These are phyloP conservation scores for Ambrosia hybrid DNA, from an alignment of 140 eudicot species.

Conservation along the genomic window DNA sequence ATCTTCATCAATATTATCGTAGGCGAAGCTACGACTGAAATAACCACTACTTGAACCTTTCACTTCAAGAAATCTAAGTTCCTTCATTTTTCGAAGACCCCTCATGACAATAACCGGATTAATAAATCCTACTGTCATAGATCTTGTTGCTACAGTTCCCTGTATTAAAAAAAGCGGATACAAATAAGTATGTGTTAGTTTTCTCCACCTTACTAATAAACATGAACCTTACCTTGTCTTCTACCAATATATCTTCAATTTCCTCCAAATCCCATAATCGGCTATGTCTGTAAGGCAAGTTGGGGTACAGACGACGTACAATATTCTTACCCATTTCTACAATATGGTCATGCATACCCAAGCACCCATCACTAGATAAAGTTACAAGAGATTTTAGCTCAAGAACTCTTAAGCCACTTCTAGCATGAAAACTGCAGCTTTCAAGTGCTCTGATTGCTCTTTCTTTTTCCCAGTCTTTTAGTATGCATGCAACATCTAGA, in stretches of 20 bases:
- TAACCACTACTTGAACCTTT: not conserved
- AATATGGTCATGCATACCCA: slow-evolving; percentile 36
- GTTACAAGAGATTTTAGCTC: slow-evolving; percentile 23
- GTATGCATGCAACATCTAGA: slow-evolving; percentile 27
- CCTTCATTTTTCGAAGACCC: not conserved
- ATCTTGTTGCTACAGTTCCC: not conserved
- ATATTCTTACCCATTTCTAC: slow-evolving; percentile 35
- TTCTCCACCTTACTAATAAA: not conserved
- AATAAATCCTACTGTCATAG: too few species aligned
- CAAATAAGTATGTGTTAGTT: not conserved
- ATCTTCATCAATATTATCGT: too few species aligned
- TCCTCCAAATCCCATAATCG: slow-evolving; percentile 39
- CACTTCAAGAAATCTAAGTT: not conserved
- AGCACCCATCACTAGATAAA: not conserved
- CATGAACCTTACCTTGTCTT: slow-evolving; percentile 16
- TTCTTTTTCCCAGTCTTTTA: slow-evolving; percentile 16
- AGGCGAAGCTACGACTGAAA: too few species aligned
- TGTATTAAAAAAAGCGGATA: too few species aligned
- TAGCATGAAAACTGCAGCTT: slow-evolving; percentile 15
- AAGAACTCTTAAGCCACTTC: slow-evolving; percentile 19
- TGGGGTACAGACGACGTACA: slow-evolving; percentile 1
- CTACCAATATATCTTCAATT: not conserved
- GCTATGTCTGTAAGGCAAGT: slow-evolving; percentile 13
- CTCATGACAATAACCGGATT: not conserved
- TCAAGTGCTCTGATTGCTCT: slow-evolving; percentile 11